Base-by-base conservation (phyloP, 768 basidiomycete species). In the Sistotremastrum niveocremeum region DNA sequence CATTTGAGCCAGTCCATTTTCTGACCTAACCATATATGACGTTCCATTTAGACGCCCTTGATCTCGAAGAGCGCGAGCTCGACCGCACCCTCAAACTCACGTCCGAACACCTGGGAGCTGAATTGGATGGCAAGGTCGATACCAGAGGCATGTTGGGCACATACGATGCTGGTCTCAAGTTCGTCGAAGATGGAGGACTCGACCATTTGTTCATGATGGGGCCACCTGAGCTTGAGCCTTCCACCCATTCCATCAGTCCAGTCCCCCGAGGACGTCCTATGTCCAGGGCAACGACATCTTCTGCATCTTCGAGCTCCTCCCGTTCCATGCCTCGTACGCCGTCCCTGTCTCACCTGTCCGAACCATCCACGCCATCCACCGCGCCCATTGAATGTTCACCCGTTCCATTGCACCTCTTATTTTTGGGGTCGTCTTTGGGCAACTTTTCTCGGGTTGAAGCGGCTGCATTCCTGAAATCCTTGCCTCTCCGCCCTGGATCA, bases 371-470 rank as follows among this genome's bases (percentile, higher is more conserved):
- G 8, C 39, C 46, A 39, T 46, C 37, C 44, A 52, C 45, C 37
- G 51, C 43, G 53, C 31, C 32, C 29, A 29, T 41, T 20, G 45
- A 38, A 20, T 29, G 33, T 41, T 37, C 11, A 10, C 11, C 5
- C 35, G n/a, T 34, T 2, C 80, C 84, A 9, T 61, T 89, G 33
- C 91, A 95, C 56, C 66, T 97, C 45, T 67, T 98, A 50, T 97
- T 95, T 67, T 68, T 98, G 11, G 95, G 94, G 0, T 91, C 86
- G 0, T 87, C 88, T 1, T 59, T 98, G 5, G 95, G 93, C 5
- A 98, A 97, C 66, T 97, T 98, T 60, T 55, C 69, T 4, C 74
- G 89, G 8, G 66, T 68, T 4, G 81, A 73, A 28, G 84, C 81
- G 6, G 72, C 70, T 0, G 62, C 70, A 0, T 97, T 99, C 63